phyloP scores from a whole-genome alignment of 164 flowering plant genomes.

The Dillenia turbinata region DNA sequence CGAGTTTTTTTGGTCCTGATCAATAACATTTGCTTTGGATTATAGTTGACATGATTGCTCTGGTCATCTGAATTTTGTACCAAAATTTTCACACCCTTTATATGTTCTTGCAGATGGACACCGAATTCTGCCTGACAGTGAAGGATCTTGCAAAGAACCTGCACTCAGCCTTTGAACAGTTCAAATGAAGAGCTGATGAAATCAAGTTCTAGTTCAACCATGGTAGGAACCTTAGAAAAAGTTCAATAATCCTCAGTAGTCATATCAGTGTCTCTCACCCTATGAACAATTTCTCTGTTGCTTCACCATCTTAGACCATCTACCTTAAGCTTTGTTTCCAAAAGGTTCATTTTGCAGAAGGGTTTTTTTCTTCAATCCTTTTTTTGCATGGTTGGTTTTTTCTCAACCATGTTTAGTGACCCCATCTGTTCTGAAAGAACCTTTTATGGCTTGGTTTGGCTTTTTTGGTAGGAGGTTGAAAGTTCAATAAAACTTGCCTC shows the following conservation, averaged over 20 bases:
- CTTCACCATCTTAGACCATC: slow-evolving; percentile 12
- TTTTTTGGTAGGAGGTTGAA: too few relatives aligned
- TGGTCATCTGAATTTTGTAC: too few relatives aligned
- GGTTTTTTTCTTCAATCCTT: slow-evolving; percentile 13
- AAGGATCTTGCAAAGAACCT: slow-evolving; percentile 45
- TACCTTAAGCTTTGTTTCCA: slow-evolving; percentile 16
- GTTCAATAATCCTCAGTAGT: background rate
- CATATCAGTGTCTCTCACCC: background rate
- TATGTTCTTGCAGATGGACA: slow-evolving; percentile 49
- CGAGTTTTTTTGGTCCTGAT: too few relatives aligned
- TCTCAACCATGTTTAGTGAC: background rate
- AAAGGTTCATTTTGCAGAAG: slow-evolving; percentile 35
- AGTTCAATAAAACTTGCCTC: too few relatives aligned
- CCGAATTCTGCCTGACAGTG: slow-evolving; percentile 29
- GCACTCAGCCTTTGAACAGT: slow-evolving; percentile 25
- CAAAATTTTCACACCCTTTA: background rate
- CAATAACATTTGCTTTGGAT: too few relatives aligned
- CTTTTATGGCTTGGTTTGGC: too few relatives aligned
- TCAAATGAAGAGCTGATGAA: slow-evolving; percentile 19
- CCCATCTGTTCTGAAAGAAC: background rate
- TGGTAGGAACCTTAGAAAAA: slow-evolving; percentile 1
- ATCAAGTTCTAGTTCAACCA: background rate
- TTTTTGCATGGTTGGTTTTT: slow-evolving; percentile 29
- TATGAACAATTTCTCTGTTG: slow-evolving; percentile 9
- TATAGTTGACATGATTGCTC: too few relatives aligned